phyloP scores from a whole-genome alignment of 2,329 filamentous ascomycete genomes.

The Pezizomycotina sp. region DNA sequence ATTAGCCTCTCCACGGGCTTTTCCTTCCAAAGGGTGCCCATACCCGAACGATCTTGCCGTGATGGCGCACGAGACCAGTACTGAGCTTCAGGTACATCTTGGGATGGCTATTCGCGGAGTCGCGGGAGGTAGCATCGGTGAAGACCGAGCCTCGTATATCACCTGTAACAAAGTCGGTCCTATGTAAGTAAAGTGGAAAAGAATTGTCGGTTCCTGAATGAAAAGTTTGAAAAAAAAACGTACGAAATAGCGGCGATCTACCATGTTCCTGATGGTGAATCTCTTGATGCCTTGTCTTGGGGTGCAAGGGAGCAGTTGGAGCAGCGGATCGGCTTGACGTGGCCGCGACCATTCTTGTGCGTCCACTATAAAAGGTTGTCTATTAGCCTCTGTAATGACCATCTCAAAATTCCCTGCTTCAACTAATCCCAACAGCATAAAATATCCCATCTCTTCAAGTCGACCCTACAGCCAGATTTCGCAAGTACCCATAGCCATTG shows the following conservation, averaged over 20 bases:
- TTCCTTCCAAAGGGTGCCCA: slow-evolving; percentile 33
- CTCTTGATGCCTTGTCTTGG: slow-evolving; percentile 99
- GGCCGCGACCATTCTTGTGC: slow-evolving; percentile 99
- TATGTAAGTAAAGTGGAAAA: too few relatives aligned
- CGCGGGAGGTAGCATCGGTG: slow-evolving; percentile 31
- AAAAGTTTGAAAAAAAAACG: too few relatives aligned
- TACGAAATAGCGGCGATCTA: slow-evolving; percentile 95
- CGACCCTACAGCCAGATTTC: too few relatives aligned
- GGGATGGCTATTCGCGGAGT: slow-evolving; percentile 76
- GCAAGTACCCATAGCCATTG: too few relatives aligned
- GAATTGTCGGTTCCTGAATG: too few relatives aligned
- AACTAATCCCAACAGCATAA: slow-evolving; percentile 19
- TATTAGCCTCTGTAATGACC: slow-evolving; percentile 21
- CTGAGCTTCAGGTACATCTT: slow-evolving; percentile 99
- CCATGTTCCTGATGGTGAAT: slow-evolving; percentile 99
- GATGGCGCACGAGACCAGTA: slow-evolving; percentile 99
- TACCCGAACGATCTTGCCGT: slow-evolving; percentile 99
- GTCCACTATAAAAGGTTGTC: slow-evolving; percentile 57
- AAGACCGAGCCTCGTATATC: slow-evolving; percentile 99
- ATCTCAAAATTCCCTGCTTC: slow-evolving; percentile 27
- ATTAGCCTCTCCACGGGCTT: too few relatives aligned
- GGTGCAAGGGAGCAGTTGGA: slow-evolving; percentile 78
- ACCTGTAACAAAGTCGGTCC: too few relatives aligned
- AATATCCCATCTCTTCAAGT: slow-evolving; percentile 21
- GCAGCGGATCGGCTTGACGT: slow-evolving; percentile 98